A percentile compares a stretch with the other conserved stretches of the same genome.
phyloP scores from a whole-genome alignment of 2,329 filamentous ascomycete species.

The Paecilomyces dactylethromorphus region DNA sequence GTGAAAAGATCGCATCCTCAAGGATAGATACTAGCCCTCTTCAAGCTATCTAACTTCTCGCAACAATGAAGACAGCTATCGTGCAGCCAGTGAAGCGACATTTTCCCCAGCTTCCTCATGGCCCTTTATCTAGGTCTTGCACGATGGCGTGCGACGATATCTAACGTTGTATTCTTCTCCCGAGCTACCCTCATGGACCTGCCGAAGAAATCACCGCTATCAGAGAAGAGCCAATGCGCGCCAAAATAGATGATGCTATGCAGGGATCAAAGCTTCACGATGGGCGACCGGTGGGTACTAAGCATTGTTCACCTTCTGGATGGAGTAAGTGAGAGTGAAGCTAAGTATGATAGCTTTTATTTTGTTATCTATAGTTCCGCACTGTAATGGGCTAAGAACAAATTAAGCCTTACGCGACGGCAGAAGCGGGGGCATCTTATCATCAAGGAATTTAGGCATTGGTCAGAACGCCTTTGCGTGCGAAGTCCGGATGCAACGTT shows the following conservation, averaged over 20 bases:
- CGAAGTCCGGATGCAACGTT: not conserved
- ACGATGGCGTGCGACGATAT: not conserved
- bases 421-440: not conserved
- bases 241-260: not conserved
- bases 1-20: not conserved
- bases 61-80: not conserved
- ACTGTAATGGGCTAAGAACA: not conserved
- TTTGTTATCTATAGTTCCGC: not conserved
- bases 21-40: not conserved
- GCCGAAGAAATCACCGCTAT: not conserved
- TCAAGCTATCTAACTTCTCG: not conserved
- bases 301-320: not conserved
- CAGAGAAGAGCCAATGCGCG: not conserved
- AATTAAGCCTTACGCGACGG: not conserved
- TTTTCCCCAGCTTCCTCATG: not conserved
- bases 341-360: not conserved
- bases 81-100: not conserved
- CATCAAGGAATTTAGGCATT: not conserved
- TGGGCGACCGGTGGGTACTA: not conserved
- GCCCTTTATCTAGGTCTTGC: not conserved
- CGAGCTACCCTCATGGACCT: not conserved
- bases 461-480: not conserved
- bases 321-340: not conserved
- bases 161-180: not conserved
- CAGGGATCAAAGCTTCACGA: not conserved